These are phyloP conservation scores for Neonectria coccinea DNA, from an alignment of 2,329 filamentous ascomycete genomes.

Conservation along the genomic window DNA sequence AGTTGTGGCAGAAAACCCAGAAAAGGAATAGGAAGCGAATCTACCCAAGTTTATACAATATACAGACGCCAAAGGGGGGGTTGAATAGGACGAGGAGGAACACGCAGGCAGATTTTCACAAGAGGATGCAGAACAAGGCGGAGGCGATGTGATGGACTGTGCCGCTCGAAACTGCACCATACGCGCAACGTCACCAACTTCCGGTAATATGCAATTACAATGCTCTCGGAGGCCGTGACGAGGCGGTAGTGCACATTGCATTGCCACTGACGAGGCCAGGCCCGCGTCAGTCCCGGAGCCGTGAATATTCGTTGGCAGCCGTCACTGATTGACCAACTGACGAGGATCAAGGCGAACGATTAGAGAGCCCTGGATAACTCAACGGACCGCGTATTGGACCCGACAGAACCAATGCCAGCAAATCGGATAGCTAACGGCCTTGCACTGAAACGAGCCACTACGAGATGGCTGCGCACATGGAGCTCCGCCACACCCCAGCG, in stretches of 20 bases:
- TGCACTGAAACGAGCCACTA: conserved; percentile 23
- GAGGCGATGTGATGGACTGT: conserved; percentile 3
- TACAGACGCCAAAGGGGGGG: background rate
- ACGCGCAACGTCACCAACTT: background rate
- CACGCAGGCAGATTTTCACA: background rate
- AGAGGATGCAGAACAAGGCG: conserved; percentile 1
- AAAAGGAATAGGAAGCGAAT: background rate
- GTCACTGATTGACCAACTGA: background rate
- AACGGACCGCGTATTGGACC: background rate
- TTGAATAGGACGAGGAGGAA: background rate
- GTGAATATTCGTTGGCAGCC: background rate
- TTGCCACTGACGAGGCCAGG: conserved; percentile 1
- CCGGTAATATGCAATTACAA: background rate
- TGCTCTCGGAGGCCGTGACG: background rate
- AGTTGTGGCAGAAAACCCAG: background rate
- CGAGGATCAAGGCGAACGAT: background rate
- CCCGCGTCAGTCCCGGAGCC: background rate
- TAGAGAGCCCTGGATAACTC: background rate
- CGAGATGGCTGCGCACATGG: conserved; percentile 18
- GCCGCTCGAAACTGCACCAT: background rate
- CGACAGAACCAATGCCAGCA: background rate
- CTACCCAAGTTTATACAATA: background rate
- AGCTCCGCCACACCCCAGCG: conserved; percentile 21
- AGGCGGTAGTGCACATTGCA: background rate
- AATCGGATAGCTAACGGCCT: conserved; percentile 17